phyloP scores from a whole-genome alignment of 2,329 filamentous ascomycete species.

The Trichoderma harzianum region DNA sequence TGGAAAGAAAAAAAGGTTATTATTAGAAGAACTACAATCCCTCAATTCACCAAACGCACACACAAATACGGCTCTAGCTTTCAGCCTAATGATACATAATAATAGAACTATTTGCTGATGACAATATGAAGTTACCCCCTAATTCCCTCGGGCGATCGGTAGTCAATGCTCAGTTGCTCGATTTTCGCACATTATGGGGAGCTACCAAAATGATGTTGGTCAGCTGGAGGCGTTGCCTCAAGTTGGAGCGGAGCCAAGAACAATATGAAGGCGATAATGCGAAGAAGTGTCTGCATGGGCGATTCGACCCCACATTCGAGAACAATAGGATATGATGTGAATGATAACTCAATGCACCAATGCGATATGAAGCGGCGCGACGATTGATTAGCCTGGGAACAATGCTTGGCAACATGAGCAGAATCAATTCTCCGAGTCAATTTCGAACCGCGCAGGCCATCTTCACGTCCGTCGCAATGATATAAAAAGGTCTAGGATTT shows the following conservation, averaged over 20 bases:
- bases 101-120: not conserved
- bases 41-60: not conserved
- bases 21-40: not conserved
- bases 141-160: not conserved
- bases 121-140: not conserved
- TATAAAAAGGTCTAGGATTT: not conserved
- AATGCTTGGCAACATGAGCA: not conserved
- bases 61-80: not conserved
- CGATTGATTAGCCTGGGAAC: not conserved
- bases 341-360: not conserved
- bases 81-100: not conserved
- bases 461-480: not conserved
- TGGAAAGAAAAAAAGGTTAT: not conserved
- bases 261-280: slow-evolving; percentile 1
- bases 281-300: not conserved
- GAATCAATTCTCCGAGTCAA: not conserved
- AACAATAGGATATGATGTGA: not conserved
- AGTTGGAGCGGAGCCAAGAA: not conserved
- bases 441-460: too few relatives aligned
- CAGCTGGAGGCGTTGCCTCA: not conserved
- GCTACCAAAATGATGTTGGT: not conserved
- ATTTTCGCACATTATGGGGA: not conserved
- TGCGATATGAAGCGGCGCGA: not conserved
- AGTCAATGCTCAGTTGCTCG: not conserved
- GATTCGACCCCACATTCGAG: not conserved